Percentiles rank a stretch among this genome's conserved stretches.
phyloP scores from a whole-genome alignment of 2,329 filamentous ascomycete species.

The Myriosclerotinia duriaeana region DNA sequence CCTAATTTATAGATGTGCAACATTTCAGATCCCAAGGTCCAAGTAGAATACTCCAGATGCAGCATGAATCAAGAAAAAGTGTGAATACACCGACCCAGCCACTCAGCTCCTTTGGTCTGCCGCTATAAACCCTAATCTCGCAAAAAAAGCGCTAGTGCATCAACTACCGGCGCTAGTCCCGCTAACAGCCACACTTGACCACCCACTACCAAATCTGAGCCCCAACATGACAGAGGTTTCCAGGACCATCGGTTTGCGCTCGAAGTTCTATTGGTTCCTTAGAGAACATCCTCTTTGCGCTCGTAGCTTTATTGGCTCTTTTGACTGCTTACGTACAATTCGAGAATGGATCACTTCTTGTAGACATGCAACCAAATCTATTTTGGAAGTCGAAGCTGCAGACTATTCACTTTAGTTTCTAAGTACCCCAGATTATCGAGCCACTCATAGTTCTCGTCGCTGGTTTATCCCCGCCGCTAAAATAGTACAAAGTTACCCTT shows the following conservation, averaged over 20 bases:
- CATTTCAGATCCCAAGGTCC: neutral
- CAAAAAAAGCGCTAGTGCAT: no score
- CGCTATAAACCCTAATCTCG: no score
- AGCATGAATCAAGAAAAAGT: no score
- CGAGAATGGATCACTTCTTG: neutral
- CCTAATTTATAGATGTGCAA: slow-evolving; percentile 1
- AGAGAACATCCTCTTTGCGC: neutral
- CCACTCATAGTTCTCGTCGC: neutral
- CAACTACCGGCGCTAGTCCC: no score
- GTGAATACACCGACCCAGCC: no score
- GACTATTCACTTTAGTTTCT: neutral
- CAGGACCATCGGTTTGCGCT: neutral
- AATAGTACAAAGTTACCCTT: no score
- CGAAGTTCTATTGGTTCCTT: neutral
- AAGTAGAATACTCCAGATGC: no score
- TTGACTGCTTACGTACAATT: slow-evolving; percentile 9
- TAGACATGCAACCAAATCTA: slow-evolving; percentile 1
- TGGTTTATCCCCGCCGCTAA: neutral
- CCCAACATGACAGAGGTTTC: neutral
- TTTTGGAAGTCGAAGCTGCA: neutral
- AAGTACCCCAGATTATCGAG: neutral
- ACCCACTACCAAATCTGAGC: neutral
- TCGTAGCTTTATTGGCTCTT: neutral
- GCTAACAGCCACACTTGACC: no score
- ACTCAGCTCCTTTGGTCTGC: no score